A percentile compares a stretch with the other conserved stretches of the same genome.
These are phyloP conservation scores for Vitellaria paradoxa DNA, from an alignment of 179 eudicot genomes.

Conservation along the genomic window DNA sequence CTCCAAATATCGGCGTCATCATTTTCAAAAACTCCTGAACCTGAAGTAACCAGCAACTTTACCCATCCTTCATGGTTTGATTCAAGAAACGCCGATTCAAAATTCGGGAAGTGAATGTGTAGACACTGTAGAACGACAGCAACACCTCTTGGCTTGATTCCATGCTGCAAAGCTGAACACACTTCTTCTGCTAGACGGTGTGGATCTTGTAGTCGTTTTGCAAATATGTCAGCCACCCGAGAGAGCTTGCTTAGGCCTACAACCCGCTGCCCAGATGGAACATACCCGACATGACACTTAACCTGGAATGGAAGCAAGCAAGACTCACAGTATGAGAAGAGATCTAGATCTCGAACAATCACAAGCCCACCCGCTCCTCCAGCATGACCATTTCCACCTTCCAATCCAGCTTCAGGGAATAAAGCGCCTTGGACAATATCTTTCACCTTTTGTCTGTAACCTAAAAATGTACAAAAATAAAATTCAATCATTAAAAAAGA, in stretches of 20 bases:
- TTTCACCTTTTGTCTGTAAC: conserved; percentile 62
- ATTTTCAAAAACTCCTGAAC: conserved; percentile 64
- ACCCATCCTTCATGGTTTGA: conserved; percentile 41
- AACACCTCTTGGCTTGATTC: conserved; percentile 66
- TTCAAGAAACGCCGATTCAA: conserved; percentile 43
- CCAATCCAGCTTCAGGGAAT: conserved; percentile 87
- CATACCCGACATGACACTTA: conserved; percentile 84
- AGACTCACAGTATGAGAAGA: conserved; percentile 81
- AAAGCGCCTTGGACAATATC: conserved; percentile 82
- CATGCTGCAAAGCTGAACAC: conserved; percentile 55
- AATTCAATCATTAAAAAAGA: background rate
- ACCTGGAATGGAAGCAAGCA: conserved; percentile 88
- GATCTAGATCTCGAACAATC: conserved; percentile 78
- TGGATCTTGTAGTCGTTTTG: conserved; percentile 84
- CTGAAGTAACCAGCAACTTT: conserved; percentile 45
- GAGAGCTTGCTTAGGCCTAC: conserved; percentile 92
- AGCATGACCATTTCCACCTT: conserved; percentile 60
- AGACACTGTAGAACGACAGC: conserved; percentile 69
- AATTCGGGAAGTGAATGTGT: conserved; percentile 60
- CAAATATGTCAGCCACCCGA: conserved; percentile 73
- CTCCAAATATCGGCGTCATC: conserved; percentile 45
- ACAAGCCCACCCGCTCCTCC: conserved; percentile 92
- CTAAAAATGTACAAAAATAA: conserved; percentile 31
- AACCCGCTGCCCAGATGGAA: conserved; percentile 76
- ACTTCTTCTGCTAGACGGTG: conserved; percentile 76